A percentile compares a stretch with the other conserved stretches of the same genome.
Conservation (phyloP, 805 yeast genomes). For the Pichia exigua region DNA sequence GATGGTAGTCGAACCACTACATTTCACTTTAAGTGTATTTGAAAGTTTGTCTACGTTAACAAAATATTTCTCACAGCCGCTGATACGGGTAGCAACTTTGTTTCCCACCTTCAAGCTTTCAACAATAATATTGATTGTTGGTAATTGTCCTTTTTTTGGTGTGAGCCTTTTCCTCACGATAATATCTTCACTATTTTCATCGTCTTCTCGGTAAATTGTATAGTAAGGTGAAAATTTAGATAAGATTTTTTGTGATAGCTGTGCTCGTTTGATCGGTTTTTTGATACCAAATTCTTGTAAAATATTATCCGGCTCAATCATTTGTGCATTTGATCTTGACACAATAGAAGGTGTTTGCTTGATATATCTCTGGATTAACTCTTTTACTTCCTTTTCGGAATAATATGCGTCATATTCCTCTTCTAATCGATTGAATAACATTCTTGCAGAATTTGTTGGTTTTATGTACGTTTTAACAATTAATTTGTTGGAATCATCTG, state of each 20-base stretch:
- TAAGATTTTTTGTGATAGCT: not conserved
- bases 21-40: slow-evolving; percentile 60
- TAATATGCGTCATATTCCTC: slow-evolving; percentile 36
- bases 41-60: slow-evolving; percentile 61
- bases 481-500: slow-evolving; percentile 8
- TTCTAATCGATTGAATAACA: slow-evolving; percentile 38
- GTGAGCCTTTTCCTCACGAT: slow-evolving; percentile 17
- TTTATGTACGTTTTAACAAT: slow-evolving; percentile 40
- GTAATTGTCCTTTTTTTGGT: slow-evolving; percentile 58
- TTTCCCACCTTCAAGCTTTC: slow-evolving; percentile 78
- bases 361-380: slow-evolving; percentile 49
- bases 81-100: slow-evolving; percentile 66
- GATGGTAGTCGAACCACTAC: slow-evolving; percentile 84
- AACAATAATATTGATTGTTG: slow-evolving; percentile 52
- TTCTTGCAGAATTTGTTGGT: slow-evolving; percentile 44
- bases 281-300: slow-evolving; percentile 33
- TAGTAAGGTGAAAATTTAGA: slow-evolving; percentile 10
- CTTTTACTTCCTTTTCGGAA: slow-evolving; percentile 46
- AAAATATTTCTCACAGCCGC: slow-evolving; percentile 59
- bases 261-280: slow-evolving; percentile 25
- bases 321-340: slow-evolving; percentile 39
- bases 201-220: slow-evolving; percentile 7
- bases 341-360: slow-evolving; percentile 42
- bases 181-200: slow-evolving; percentile 17
- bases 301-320: slow-evolving; percentile 47